These are phyloP conservation scores for Gossypium aridum DNA, from an alignment of 441 rosid species.

Conservation along the genomic window DNA sequence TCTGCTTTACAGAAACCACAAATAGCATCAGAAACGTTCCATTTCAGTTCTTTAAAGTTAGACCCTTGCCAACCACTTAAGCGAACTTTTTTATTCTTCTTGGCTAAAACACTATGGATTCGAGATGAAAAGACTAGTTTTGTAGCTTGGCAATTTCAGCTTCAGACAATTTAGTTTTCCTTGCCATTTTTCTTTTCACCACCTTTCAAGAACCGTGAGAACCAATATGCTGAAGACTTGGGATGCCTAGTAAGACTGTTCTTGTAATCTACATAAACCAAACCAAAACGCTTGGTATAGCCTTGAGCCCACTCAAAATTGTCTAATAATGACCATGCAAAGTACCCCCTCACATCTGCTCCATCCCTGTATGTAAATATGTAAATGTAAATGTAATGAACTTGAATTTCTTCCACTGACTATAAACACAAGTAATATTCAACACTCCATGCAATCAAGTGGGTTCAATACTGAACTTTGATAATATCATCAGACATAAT, in stretches of 20 bases:
- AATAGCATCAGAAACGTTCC: background rate
- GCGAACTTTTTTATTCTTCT: background rate
- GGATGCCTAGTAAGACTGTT: slow-evolving; percentile 53
- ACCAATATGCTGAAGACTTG: slow-evolving; percentile 70
- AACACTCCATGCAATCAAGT: background rate
- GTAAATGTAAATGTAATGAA: background rate
- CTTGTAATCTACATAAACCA: slow-evolving; percentile 60
- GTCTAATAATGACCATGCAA: slow-evolving; percentile 64
- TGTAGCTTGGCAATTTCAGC: background rate
- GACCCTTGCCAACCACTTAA: background rate
- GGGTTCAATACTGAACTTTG: background rate
- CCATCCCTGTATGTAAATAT: slow-evolving; percentile 39
- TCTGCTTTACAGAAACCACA: background rate
- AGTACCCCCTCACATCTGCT: slow-evolving; percentile 61
- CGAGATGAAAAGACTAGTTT: background rate
- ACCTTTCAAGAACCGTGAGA: slow-evolving; percentile 45
- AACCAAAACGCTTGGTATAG: slow-evolving; percentile 63
- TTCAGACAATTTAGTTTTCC: slow-evolving; percentile 29
- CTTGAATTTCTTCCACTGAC: background rate
- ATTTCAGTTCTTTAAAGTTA: background rate
- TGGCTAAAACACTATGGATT: background rate
- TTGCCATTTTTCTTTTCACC: slow-evolving; percentile 37
- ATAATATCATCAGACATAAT: background rate
- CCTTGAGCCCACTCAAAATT: slow-evolving; percentile 72
- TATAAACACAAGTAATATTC: background rate